Percentiles rank a stretch among this genome's conserved stretches.
phyloP scores from a whole-genome alignment of 2,329 filamentous ascomycete species.

The Trichoderma lentiforme region DNA sequence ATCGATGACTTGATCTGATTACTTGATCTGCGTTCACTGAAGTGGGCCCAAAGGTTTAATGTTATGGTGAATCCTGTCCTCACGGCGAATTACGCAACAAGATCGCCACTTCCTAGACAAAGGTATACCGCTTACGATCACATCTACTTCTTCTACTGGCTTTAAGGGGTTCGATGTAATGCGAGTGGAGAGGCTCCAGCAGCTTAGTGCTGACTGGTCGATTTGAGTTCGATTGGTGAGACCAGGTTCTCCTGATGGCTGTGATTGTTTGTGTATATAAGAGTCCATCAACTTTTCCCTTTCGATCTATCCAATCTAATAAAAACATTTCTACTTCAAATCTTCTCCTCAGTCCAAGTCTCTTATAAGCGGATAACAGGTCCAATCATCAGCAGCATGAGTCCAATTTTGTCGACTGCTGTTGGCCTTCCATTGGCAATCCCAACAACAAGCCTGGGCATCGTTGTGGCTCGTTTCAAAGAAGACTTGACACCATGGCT shows the following conservation, averaged over 20 bases:
- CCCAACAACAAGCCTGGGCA: neutral
- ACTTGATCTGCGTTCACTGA: neutral
- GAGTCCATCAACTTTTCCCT: neutral
- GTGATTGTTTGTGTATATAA: neutral
- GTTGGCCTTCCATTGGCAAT: neutral
- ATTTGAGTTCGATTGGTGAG: neutral
- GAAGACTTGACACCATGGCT: constrained; percentile 9
- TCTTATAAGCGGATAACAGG: neutral
- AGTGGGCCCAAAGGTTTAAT: neutral
- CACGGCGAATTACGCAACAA: neutral
- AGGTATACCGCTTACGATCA: neutral
- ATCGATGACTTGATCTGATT: neutral
- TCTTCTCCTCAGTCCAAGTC: neutral
- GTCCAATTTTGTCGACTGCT: neutral
- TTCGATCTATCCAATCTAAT: neutral
- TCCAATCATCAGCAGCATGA: neutral
- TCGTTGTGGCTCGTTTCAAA: constrained; percentile 7
- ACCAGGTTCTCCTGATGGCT: neutral
- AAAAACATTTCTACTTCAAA: too few species aligned
- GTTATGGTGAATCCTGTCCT: neutral
- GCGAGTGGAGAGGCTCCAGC: neutral
- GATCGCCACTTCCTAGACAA: neutral
- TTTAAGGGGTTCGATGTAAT: neutral
- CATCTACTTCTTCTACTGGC: neutral
- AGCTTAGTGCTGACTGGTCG: neutral